Base-by-base conservation (phyloP, 2,329 filamentous ascomycete species). In the Colletotrichum orchidophilum region DNA sequence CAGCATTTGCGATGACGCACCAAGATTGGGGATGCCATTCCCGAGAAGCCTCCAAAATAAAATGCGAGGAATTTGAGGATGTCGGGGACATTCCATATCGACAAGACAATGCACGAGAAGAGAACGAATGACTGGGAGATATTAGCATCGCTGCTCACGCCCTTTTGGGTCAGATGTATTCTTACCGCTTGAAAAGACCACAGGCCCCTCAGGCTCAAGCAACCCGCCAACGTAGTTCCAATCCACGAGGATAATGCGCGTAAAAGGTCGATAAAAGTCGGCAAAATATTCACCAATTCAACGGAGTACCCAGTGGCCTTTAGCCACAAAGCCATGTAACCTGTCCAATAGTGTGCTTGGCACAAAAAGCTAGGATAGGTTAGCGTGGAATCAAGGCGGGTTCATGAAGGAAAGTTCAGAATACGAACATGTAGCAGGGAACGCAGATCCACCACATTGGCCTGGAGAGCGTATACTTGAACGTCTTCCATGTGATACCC, bases 31-130 rank as follows among this genome's bases (percentile, higher is more conserved):
- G 78, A 78, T 1, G 78, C 77, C 73, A 78, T 78, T 46, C 76
- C 77, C 2, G 75, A 77, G 49, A 78, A 76, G 13, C 77, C 77
- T 9, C 76, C 75, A n/a, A 78, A 74, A 63, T 80, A 80, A 59
- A 78, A 80, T 4, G 78, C 78, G 27, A 74, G 57, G 70, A 78
- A 80, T 63, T 79, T 80, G 21, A 79, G 70, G 1, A 59, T 63
- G 24, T 76, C 74, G 1, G 78, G 77, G 3, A 80, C 74, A n/a
- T 75, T 74, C 78, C 79, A 80, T 3, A 77, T 69, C 0, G 76
- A 73, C 2, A 80, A 63, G 5, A 80, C 75, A 24, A 81, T 74
- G 8, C 72, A 71, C 3, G 76, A 73, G 46, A 81, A 79, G 6
- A 79, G 65, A n/a, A 75, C 71, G 29, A 74, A 73, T 7, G 61